Conservation (phyloP, 441 rosid genomes). For the Eutrema salsugineum region DNA sequence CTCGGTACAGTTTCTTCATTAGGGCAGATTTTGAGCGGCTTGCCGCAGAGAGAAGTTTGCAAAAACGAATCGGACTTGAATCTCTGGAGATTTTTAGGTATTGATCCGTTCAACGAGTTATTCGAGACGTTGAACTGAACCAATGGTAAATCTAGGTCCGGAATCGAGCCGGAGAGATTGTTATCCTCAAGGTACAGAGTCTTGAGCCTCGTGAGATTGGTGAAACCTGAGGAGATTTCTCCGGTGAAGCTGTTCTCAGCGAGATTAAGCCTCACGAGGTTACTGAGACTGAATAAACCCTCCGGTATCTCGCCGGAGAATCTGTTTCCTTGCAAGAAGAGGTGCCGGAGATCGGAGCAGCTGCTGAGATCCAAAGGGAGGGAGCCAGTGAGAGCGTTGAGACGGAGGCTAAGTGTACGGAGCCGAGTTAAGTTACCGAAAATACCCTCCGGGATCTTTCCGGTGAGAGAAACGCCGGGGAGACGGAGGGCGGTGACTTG, state of each 20-base stretch:
- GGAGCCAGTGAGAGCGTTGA: slow-evolving; percentile 54
- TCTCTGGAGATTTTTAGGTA: slow-evolving; percentile 40
- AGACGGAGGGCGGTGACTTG: slow-evolving; percentile 61
- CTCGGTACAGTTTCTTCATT: slow-evolving; percentile 39
- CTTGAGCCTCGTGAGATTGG: slow-evolving; percentile 52
- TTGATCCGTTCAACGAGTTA: slow-evolving; percentile 64
- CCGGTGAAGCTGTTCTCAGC: slow-evolving; percentile 66
- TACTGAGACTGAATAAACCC: slow-evolving; percentile 41
- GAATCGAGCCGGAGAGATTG: slow-evolving; percentile 56
- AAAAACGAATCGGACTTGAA: slow-evolving; percentile 47
- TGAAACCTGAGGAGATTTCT: slow-evolving; percentile 41
- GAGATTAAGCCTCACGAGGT: slow-evolving; percentile 58
- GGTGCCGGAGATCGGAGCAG: slow-evolving; percentile 47
- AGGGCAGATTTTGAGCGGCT: slow-evolving; percentile 45
- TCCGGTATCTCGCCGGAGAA: slow-evolving; percentile 72
- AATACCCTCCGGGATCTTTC: slow-evolving; percentile 53
- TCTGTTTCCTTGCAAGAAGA: slow-evolving; percentile 66
- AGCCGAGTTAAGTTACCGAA: slow-evolving; percentile 59
- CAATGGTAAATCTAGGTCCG: slow-evolving; percentile 44
- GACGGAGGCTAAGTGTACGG: slow-evolving; percentile 68
- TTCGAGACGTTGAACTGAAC: slow-evolving; percentile 71
- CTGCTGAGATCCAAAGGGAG: slow-evolving; percentile 61
- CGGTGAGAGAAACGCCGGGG: slow-evolving; percentile 68
- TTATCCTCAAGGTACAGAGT: slow-evolving; percentile 59
- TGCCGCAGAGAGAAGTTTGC: slow-evolving; percentile 71